Evolutionary conservation across 2,329 filamentous ascomycete species (phyloP).

Genomic region (Tricladium varicosporioides): DNA sequence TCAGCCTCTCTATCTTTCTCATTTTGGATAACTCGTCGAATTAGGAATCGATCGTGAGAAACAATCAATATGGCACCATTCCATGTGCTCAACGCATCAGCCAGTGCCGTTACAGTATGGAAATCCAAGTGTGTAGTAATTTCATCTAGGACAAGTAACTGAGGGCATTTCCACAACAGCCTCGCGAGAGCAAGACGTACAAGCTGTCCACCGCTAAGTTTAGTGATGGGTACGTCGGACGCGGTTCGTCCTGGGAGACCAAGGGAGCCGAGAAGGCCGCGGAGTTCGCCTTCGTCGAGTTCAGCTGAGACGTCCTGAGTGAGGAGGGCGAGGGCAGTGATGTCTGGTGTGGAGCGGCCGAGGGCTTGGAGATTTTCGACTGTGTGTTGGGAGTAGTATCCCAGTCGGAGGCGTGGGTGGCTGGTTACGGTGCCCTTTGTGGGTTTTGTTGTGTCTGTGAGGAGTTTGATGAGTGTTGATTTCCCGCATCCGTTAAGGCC

Average conservation of each 20-base stretch:
- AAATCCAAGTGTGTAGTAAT: conserved; percentile 91
- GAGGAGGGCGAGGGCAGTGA: conserved; percentile 67
- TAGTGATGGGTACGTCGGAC: conserved; percentile 69
- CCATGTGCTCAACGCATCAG: conserved; percentile 64
- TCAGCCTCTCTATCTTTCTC: conserved; percentile 41
- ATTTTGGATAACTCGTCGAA: conserved; percentile 71
- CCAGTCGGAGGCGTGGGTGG: conserved; percentile 68
- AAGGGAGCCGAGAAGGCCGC: conserved; percentile 64
- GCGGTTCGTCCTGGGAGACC: conserved; percentile 69
- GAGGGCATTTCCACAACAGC: conserved; percentile 97
- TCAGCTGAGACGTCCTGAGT: conserved; percentile 49
- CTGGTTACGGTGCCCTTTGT: conserved; percentile 59
- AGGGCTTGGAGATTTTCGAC: conserved; percentile 65
- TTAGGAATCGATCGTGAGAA: conserved; percentile 80
- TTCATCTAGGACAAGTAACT: conserved; percentile 93
- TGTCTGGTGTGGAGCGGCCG: conserved; percentile 44
- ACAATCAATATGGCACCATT: conserved; percentile 74
- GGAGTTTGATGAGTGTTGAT: conserved; percentile 71
- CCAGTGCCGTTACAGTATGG: conserved; percentile 72
- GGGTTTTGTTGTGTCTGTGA: conserved; percentile 59
- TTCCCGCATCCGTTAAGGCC: conserved; percentile 83
- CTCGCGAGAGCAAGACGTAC: conserved; percentile 85
- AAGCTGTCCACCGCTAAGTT: conserved; percentile 77
- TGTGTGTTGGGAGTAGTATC: conserved; percentile 78
- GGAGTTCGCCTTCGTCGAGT: conserved; percentile 64